phyloP scores from a whole-genome alignment of 805 yeast species.

The Sporopachydermia lactativora region DNA sequence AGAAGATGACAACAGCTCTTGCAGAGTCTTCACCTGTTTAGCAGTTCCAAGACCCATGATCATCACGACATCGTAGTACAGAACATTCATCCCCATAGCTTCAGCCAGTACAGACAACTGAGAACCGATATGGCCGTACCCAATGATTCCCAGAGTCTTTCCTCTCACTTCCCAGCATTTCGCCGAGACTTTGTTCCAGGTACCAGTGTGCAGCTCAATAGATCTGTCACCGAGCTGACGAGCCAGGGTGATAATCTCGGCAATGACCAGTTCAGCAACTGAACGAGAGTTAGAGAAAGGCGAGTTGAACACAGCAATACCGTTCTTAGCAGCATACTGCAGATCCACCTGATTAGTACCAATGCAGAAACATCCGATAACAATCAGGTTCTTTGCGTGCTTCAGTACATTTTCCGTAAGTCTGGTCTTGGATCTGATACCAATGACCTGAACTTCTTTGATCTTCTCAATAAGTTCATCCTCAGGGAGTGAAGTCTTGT shows the following conservation, averaged over 20 bases:
- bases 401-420: constrained; percentile 64
- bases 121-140: constrained; percentile 97
- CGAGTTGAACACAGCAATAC: constrained; percentile 95
- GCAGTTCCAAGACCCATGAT: constrained; percentile 97
- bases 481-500: constrained; percentile 79
- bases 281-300: constrained; percentile 98
- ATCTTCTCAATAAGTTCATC: constrained; percentile 91
- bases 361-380: constrained; percentile 95
- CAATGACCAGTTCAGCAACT: constrained; percentile 94
- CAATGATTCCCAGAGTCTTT: constrained; percentile 91
- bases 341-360: constrained; percentile 97
- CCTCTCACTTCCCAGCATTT: constrained; percentile 99
- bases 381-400: constrained; percentile 82
- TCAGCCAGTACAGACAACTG: constrained; percentile 95
- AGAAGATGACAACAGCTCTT: constrained; percentile 64
- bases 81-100: constrained; percentile 92
- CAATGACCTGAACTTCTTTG: constrained; percentile 88
- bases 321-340: constrained; percentile 79
- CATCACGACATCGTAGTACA: constrained; percentile 83
- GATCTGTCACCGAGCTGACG: constrained; percentile 97
- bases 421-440: constrained; percentile 94
- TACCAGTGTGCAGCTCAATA: constrained; percentile 87
- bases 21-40: constrained; percentile 74
- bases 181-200: constrained; percentile 92
- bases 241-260: constrained; percentile 85